Evolutionary conservation across 805 yeast species (phyloP).

Genomic region (Candida lessepsii): DNA sequence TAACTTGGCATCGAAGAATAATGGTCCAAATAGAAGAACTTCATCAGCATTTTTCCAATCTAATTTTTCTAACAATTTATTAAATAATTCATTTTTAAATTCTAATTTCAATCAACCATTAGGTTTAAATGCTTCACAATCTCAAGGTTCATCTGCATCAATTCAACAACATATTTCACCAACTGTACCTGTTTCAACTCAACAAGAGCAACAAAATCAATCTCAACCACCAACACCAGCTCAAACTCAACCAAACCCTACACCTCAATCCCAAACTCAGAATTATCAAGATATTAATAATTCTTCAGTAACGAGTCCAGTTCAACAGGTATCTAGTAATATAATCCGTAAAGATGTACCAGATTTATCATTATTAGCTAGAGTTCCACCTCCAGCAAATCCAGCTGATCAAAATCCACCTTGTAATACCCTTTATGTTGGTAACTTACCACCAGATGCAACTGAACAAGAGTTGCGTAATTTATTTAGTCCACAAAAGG

Average conservation of each 20-base stretch:
- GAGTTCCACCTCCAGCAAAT: constrained; percentile 90
- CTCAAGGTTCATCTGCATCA: constrained; percentile 1
- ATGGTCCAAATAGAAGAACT: constrained; percentile 48
- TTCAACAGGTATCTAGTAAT: constrained; percentile 16
- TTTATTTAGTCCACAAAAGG: constrained; percentile 82
- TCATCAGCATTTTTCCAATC: constrained; percentile 49
- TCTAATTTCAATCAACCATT: constrained; percentile 10
- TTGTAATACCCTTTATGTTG: constrained; percentile 94
- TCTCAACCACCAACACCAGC: constrained; percentile 9
- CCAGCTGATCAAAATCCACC: constrained; percentile 99
- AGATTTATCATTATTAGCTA: constrained; percentile 68
- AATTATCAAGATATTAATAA: constrained; percentile 2
- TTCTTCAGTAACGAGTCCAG: constrained; percentile 12
- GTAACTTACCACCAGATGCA: constrained; percentile 96
- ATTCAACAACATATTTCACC: constrained; percentile 6
- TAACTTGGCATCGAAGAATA: constrained; percentile 14
- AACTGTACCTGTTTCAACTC: not conserved
- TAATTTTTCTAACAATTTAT: constrained; percentile 15
- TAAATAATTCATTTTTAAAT: constrained; percentile 16
- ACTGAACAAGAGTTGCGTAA: constrained; percentile 89
- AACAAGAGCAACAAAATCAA: constrained; percentile 3
- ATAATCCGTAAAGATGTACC: constrained; percentile 41
- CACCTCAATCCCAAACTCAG: constrained; percentile 1
- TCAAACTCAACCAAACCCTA: constrained; percentile 4
- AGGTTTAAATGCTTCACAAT: constrained; percentile 2